Evolutionary conservation across 148 eudicot genomes (phyloP).

Genomic region (Rhododendron mucronatum): DNA sequence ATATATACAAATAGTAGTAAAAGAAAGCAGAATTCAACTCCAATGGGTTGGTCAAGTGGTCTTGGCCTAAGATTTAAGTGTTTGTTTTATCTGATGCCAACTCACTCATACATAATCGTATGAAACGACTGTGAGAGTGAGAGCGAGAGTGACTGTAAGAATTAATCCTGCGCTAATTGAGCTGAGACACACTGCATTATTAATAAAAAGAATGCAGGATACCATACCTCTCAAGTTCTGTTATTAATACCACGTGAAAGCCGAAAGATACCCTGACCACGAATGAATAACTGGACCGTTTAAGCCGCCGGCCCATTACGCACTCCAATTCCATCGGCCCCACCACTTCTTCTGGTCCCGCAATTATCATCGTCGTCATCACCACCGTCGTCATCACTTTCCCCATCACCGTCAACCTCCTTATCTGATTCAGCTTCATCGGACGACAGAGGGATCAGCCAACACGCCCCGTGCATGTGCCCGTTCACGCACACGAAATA

Average conservation of each 20-base stretch:
- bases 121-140: too few relatives aligned
- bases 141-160: accelerated
- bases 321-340: neutral
- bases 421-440: conserved; percentile 33
- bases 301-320: neutral
- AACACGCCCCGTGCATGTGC: conserved; percentile 73
- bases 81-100: accelerated
- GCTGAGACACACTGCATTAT: accelerated
- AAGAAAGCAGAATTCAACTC: neutral
- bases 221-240: neutral
- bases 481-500: conserved; percentile 78
- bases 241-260: neutral
- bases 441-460: conserved; percentile 60
- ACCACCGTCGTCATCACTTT: neutral
- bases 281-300: neutral
- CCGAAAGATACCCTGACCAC: neutral
- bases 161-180: accelerated
- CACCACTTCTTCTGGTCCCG: neutral
- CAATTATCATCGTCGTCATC: neutral
- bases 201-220: neutral
- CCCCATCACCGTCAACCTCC: neutral
- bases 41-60: too few relatives aligned
- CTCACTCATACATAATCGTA: too few relatives aligned
- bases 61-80: too few relatives aligned
- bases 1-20: neutral